Base-by-base conservation (phyloP, 2,329 filamentous ascomycete genomes). In the Dendrostoma leiphaemia region DNA sequence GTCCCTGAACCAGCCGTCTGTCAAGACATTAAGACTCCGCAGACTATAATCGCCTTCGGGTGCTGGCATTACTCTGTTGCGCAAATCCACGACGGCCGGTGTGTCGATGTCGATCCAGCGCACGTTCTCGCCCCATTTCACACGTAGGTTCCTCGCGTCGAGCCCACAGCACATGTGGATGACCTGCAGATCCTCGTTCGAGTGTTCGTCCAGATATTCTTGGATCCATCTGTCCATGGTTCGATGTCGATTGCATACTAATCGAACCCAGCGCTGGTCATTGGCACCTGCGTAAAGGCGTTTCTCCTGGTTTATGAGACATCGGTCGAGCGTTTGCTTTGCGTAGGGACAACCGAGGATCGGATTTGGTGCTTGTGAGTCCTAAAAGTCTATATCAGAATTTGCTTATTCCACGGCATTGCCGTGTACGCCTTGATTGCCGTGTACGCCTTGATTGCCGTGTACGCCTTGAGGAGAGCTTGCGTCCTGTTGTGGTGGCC, bases 101-200 rank as follows among this genome's bases (percentile, higher is more conserved):
- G 48, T 6, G 21, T 59, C 56, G 2, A 56, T 41, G 6, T 59
- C 56, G 4, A 59, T 45, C 56, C 56, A 59, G 24, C 54, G 38
- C 26, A 57, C 53, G 19, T 38, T 52, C 21, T 46, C 44, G 2
- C 40, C 21, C 21, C 46, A 48, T 15, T 34, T 5, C 9, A 52
- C 34, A 4, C 56, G 53, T 31, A 45, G 32, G 47, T 34, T 48
- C 12, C 56, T 54, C 6, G 37, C 28, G 32, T 59, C 56, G 13
- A 59, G 50, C 12, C 56, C 56, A 35, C 53, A 56, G 19, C 54
- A 55, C 15, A 59, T 44, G 43, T 59, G 49, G 28, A 59, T 44
- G 23, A 59, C 56, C 29, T 55, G 57, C 5, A 57, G 34, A 6
- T 21, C 8, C 13, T 46, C n/a, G 6, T 26, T 24, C 13, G 53